Evolutionary conservation across 1,139 yeast species (phyloP).

Genomic region (Kurtzmaniella natalensis): DNA sequence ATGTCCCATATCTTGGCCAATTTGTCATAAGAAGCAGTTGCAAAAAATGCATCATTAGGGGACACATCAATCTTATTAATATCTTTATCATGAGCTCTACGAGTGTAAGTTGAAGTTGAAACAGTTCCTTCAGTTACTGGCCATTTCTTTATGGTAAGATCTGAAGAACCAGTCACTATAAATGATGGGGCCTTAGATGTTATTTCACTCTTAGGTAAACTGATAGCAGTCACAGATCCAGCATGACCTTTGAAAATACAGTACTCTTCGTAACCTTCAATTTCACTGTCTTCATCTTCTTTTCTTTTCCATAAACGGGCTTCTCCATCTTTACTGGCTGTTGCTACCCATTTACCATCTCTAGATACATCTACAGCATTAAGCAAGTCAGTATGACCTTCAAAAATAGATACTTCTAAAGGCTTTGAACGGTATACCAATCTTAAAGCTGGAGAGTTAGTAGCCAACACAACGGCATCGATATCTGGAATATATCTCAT

Average conservation of each 20-base stretch:
- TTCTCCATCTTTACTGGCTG: conserved; percentile 88
- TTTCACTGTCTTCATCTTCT: conserved; percentile 32
- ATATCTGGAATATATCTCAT: conserved; percentile 68
- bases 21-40: conserved; percentile 95
- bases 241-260: conserved; percentile 81
- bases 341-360: conserved; percentile 85
- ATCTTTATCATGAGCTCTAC: conserved; percentile 96
- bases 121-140: conserved; percentile 38
- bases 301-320: conserved; percentile 70
- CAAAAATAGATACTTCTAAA: conserved; percentile 58
- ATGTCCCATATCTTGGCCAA: conserved; percentile 86
- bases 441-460: conserved; percentile 90
- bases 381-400: conserved; percentile 83
- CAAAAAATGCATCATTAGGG: conserved; percentile 83
- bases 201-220: conserved; percentile 59
- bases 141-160: conserved; percentile 91
- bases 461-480: conserved; percentile 70
- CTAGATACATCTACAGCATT: conserved; percentile 72
- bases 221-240: conserved; percentile 80
- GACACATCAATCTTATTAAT: conserved; percentile 84
- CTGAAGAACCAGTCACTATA: conserved; percentile 81
- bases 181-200: conserved; percentile 54
- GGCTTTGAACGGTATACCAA: conserved; percentile 56
- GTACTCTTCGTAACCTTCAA: conserved; percentile 44
- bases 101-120: conserved; percentile 69